Conservation (phyloP, 805 yeast genomes). For the Tetrapisispora phaffii region DNA sequence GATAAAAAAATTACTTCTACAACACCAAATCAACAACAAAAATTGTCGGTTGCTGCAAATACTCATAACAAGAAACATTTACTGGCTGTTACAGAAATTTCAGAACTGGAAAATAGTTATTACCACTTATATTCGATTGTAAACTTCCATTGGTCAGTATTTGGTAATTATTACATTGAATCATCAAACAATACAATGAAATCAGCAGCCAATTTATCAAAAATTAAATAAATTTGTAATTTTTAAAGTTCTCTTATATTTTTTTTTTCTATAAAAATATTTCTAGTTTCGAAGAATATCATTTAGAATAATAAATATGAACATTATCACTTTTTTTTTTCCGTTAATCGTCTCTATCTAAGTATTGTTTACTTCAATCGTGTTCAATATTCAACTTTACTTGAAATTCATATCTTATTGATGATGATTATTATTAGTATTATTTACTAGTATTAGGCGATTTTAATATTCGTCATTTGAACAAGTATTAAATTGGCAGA, state of each 20-base stretch:
- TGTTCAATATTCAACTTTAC: too few relatives aligned
- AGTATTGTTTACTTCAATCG: too few relatives aligned
- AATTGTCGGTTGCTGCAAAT: not conserved
- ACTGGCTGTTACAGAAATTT: slow-evolving; percentile 21
- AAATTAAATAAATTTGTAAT: not conserved
- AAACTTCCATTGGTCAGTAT: slow-evolving; percentile 76
- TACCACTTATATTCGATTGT: slow-evolving; percentile 55
- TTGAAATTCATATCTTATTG: too few relatives aligned
- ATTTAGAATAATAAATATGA: too few relatives aligned
- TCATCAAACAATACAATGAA: slow-evolving; percentile 18
- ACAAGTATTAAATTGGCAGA: too few relatives aligned
- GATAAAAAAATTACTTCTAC: slow-evolving; percentile 2
- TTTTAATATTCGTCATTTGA: too few relatives aligned
- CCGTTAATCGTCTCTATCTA: too few relatives aligned
- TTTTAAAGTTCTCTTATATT: not conserved
- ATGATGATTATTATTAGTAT: too few relatives aligned
- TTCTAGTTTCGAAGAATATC: too few relatives aligned
- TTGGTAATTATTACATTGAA: slow-evolving; percentile 57
- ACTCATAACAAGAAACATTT: not conserved
- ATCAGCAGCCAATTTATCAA: not conserved
- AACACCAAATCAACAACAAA: not conserved
- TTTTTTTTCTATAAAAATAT: not conserved
- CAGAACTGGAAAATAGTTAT: slow-evolving; percentile 50
- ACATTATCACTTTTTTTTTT: too few relatives aligned
- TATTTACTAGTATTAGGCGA: too few relatives aligned